A percentile compares a stretch with the other conserved stretches of the same genome.
Evolutionary conservation across 768 basidiomycete genomes (phyloP).

Genomic region (Tricholoma hemisulphureum): DNA sequence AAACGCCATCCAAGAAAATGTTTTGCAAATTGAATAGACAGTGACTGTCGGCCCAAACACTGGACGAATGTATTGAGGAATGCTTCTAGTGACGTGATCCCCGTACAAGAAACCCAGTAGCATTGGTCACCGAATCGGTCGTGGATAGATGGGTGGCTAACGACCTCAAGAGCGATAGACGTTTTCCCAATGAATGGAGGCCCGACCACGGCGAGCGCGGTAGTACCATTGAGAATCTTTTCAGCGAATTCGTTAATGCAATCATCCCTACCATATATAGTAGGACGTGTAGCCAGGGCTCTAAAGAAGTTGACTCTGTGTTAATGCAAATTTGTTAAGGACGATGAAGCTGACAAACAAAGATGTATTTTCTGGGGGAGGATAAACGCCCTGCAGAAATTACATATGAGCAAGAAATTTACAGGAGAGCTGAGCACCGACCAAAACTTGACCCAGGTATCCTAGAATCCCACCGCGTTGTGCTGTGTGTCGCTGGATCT

Average conservation of each 20-base stretch:
- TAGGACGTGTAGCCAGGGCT: not conserved
- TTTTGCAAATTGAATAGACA: too few relatives aligned
- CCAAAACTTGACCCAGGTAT: too few relatives aligned
- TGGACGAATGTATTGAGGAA: not conserved
- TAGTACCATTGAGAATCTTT: not conserved
- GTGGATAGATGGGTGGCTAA: constrained; percentile 3
- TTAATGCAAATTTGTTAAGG: too few relatives aligned
- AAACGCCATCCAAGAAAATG: too few relatives aligned
- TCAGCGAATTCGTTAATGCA: not conserved
- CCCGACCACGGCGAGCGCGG: constrained; percentile 4
- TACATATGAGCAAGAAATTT: too few relatives aligned
- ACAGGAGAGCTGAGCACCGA: too few relatives aligned
- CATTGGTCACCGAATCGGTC: constrained; percentile 1
- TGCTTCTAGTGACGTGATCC: not conserved
- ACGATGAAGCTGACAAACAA: too few relatives aligned
- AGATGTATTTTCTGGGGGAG: too few relatives aligned
- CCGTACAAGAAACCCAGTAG: not conserved
- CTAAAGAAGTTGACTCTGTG: not conserved
- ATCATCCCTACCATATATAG: not conserved
- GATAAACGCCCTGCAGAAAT: too few relatives aligned
- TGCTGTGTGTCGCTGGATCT: too few relatives aligned
- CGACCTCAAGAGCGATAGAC: constrained; percentile 3
- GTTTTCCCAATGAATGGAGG: constrained; percentile 12
- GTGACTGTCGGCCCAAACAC: not conserved
- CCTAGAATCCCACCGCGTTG: too few relatives aligned